These are phyloP conservation scores for Straminergon stramineum DNA, from an alignment of 225 moss, liverwort and hornwort genomes.

Conservation along the genomic window DNA sequence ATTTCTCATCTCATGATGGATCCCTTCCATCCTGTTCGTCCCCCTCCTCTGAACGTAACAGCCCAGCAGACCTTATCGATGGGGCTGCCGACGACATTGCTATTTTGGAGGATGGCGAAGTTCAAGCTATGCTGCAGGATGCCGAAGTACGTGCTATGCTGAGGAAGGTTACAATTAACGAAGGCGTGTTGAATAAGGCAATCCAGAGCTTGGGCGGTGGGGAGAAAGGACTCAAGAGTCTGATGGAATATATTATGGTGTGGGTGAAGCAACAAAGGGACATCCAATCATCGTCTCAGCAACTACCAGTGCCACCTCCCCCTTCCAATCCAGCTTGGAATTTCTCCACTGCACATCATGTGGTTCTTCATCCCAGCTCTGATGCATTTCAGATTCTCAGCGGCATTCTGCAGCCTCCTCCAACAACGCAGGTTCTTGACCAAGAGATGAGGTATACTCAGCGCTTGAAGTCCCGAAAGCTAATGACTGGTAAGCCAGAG, in stretches of 20 bases:
- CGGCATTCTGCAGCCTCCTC: not conserved
- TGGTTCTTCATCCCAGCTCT: not conserved
- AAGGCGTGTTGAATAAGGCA: constrained; percentile 23
- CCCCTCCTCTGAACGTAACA: constrained; percentile 5
- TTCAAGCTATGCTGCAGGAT: constrained; percentile 22
- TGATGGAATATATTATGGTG: constrained; percentile 25
- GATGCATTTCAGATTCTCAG: constrained; percentile 2
- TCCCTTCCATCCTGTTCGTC: not conserved
- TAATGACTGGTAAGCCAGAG: constrained; percentile 25
- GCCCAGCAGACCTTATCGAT: not conserved
- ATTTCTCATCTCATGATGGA: constrained; percentile 20
- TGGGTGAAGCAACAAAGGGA: constrained; percentile 42
- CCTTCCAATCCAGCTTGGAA: not conserved
- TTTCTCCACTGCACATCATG: not conserved
- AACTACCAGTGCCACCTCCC: not conserved
- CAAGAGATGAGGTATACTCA: not conserved
- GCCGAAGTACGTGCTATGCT: constrained; percentile 29
- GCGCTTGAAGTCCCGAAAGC: constrained; percentile 35
- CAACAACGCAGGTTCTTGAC: not conserved
- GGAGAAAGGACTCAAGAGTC: constrained; percentile 24
- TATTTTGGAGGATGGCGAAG: constrained; percentile 7
- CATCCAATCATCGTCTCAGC: not conserved
- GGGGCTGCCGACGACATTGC: not conserved
- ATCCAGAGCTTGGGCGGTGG: constrained; percentile 43
- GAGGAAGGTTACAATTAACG: constrained; percentile 39